Conservation (phyloP, 148 eudicot species). For the Tetragonia tetragonoides region DNA sequence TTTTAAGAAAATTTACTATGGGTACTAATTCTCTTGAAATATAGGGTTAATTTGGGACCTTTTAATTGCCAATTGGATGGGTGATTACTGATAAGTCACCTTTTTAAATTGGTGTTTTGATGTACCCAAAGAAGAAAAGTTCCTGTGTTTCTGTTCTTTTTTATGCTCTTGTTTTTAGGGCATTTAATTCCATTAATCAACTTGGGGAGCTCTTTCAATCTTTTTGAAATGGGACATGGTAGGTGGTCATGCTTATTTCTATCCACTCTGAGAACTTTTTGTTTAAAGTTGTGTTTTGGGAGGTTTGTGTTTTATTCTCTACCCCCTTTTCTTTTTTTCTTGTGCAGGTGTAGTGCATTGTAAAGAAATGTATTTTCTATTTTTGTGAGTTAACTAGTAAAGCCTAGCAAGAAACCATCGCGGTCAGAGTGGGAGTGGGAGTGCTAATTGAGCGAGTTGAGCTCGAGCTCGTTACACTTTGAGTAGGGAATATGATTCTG, state of each 20-base stretch:
- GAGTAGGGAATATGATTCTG: too few relatives aligned
- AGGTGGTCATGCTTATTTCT: not conserved
- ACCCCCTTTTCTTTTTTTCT: not conserved
- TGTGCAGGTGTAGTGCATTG: too few relatives aligned
- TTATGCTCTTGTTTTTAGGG: constrained; percentile 10
- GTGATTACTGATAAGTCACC: constrained; percentile 20
- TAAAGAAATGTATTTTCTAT: too few relatives aligned
- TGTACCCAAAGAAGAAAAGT: constrained; percentile 19
- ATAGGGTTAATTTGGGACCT: too few relatives aligned
- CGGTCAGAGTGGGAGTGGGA: too few relatives aligned
- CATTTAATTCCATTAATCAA: constrained; percentile 2
- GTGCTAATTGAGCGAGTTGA: too few relatives aligned
- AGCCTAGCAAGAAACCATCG: too few relatives aligned
- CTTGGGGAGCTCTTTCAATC: not conserved
- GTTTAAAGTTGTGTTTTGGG: not conserved
- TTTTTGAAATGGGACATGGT: not conserved
- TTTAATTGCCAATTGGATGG: not conserved
- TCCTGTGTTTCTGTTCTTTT: constrained; percentile 10
- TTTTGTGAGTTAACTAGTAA: too few relatives aligned
- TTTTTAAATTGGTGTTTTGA: constrained; percentile 18
- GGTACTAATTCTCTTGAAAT: too few relatives aligned
- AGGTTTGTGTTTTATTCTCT: not conserved
- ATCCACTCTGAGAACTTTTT: not conserved
- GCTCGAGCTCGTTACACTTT: too few relatives aligned
- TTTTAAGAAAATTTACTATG: not conserved